Percentiles rank a stretch among this genome's conserved stretches.
These are phyloP conservation scores for Circinella umbellata DNA, from an alignment of 371 early-diverging fungal species.

Conservation along the genomic window DNA sequence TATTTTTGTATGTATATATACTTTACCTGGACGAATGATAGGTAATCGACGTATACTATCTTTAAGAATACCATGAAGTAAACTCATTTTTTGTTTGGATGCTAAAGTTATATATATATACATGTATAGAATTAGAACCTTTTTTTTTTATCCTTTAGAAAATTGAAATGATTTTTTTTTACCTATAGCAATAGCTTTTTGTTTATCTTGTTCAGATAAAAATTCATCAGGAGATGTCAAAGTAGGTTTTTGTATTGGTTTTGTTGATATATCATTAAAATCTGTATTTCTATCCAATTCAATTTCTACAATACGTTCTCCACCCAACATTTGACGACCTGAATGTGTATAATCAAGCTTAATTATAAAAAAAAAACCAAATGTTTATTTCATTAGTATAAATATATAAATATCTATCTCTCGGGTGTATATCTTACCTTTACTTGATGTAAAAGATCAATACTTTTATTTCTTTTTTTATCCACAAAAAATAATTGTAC, in stretches of 20 bases:
- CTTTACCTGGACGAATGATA: conserved; percentile 37
- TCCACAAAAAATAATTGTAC: conserved; percentile 83
- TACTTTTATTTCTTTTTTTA: conserved; percentile 77
- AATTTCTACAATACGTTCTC: conserved; percentile 79
- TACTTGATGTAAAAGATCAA: conserved; percentile 84
- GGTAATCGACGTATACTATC: conserved; percentile 36
- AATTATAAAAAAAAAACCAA: too few species aligned
- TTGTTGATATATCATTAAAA: conserved; percentile 48
- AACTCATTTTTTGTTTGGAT: conserved; percentile 39
- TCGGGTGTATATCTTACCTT: too few species aligned
- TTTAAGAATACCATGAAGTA: conserved; percentile 38
- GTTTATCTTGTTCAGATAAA: not conserved
- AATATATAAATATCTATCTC: too few species aligned
- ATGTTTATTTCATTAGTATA: too few species aligned
- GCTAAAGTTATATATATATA: conserved; percentile 12
- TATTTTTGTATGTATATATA: too few species aligned
- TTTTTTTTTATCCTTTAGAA: not conserved
- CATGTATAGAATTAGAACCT: not conserved
- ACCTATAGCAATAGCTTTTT: conserved; percentile 1
- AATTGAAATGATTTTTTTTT: not conserved
- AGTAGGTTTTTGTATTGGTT: conserved; percentile 2
- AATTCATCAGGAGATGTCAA: conserved; percentile 7
- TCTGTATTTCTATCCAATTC: conserved; percentile 85
- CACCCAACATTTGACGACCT: conserved; percentile 74
- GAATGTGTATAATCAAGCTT: conserved; percentile 76